Conservation (phyloP, 495 filamentous ascomycete species). For the Penicillium soppii region DNA sequence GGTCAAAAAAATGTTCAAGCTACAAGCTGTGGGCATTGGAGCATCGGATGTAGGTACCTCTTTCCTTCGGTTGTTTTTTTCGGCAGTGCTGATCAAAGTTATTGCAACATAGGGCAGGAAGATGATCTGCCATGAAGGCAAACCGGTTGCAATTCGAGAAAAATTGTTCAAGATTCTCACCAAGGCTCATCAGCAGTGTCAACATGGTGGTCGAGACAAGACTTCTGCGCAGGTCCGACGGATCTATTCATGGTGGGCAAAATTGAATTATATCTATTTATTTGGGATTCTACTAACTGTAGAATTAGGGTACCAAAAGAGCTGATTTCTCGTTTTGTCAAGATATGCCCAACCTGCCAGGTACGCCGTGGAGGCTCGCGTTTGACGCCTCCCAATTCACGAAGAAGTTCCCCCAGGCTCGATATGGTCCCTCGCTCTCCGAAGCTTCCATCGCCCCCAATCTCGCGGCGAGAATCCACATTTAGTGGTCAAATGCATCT, state of each 20-base stretch:
- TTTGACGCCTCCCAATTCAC: slow-evolving; percentile 45
- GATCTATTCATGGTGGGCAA: slow-evolving; percentile 55
- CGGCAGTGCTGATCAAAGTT: slow-evolving; percentile 10
- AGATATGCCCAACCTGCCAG: slow-evolving; percentile 54
- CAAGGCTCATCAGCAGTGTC: slow-evolving; percentile 55
- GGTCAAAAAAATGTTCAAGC: slow-evolving; percentile 62
- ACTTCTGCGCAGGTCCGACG: slow-evolving; percentile 58
- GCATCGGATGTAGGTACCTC: slow-evolving; percentile 31
- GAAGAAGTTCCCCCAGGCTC: slow-evolving; percentile 41
- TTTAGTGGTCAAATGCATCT: slow-evolving; percentile 24
- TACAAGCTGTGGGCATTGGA: slow-evolving; percentile 39
- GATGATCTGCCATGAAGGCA: slow-evolving; percentile 59
- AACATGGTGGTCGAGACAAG: slow-evolving; percentile 61
- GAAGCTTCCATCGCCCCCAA: slow-evolving; percentile 41
- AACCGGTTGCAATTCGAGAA: slow-evolving; percentile 60
- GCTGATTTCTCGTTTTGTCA: slow-evolving; percentile 57
- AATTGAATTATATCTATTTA: background rate
- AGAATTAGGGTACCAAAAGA: slow-evolving; percentile 54
- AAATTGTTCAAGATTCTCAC: slow-evolving; percentile 58
- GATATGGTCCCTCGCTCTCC: slow-evolving; percentile 39
- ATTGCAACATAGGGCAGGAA: slow-evolving; percentile 27
- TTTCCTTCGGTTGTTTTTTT: background rate
- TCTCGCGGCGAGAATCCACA: slow-evolving; percentile 36
- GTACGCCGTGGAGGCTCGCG: slow-evolving; percentile 46
- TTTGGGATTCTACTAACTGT: slow-evolving; percentile 6